phyloP scores from a whole-genome alignment of 768 basidiomycete species.

The Chiua virens region DNA sequence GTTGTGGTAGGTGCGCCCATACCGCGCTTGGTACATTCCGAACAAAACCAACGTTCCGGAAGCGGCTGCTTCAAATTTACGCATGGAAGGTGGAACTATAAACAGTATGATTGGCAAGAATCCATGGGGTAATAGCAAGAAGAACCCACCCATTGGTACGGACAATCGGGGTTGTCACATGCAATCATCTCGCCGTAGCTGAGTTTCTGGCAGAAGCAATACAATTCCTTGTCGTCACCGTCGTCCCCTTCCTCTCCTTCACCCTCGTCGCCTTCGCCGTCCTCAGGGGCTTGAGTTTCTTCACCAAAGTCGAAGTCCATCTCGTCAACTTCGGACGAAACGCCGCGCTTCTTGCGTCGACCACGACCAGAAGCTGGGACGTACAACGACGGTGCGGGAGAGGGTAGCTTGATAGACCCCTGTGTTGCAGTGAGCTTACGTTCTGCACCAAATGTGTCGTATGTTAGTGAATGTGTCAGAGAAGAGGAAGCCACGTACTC shows the following conservation, averaged over 20 bases:
- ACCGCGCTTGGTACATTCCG: constrained; percentile 46
- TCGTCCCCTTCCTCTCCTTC: constrained; percentile 51
- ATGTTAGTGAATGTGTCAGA: not conserved
- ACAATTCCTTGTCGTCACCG: constrained; percentile 56
- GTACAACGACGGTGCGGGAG: constrained; percentile 34
- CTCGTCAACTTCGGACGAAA: constrained; percentile 35
- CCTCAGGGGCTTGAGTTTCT: constrained; percentile 29
- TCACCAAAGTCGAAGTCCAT: constrained; percentile 35
- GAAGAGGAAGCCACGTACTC: constrained; percentile 18
- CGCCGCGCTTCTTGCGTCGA: constrained; percentile 36
- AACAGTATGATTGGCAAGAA: constrained; percentile 12
- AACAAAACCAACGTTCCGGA: constrained; percentile 60
- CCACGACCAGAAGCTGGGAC: constrained; percentile 29
- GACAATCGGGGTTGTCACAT: constrained; percentile 57
- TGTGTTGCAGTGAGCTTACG: constrained; percentile 30
- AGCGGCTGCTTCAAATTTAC: constrained; percentile 56
- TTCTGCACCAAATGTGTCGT: constrained; percentile 18
- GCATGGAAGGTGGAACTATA: constrained; percentile 62
- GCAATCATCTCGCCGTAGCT: constrained; percentile 71
- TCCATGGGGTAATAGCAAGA: not conserved
- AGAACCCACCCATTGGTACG: constrained; percentile 55
- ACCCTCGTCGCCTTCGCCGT: constrained; percentile 34
- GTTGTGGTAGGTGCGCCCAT: constrained; percentile 32
- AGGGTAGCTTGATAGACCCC: constrained; percentile 35
- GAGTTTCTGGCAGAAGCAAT: constrained; percentile 63